Evolutionary conservation across 2,329 filamentous ascomycete genomes (phyloP), one percentile per base, ranked within the genome.

Genomic region (Mycogone perniciosa): DNA sequence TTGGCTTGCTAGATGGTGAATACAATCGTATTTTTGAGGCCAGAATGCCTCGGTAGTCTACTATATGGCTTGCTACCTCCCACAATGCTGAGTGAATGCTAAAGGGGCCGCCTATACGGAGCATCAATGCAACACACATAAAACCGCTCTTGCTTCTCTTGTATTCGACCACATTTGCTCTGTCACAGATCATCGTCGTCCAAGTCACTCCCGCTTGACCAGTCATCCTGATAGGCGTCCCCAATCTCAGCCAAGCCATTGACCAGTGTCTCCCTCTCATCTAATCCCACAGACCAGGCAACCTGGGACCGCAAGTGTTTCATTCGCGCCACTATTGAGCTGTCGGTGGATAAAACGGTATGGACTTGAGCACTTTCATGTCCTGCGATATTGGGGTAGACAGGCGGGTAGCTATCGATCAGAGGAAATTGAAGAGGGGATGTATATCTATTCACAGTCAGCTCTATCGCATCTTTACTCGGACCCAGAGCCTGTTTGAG

Each of bases 211-310:
- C 84, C 89, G 61, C 86, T 89, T 9, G 82, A 84, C 88, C 89
- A 96, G 1, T 89, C 89, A 54, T 93, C 88, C 59, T 89, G 84
- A 65, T 96, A 97, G 53, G 88, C 88, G 62, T 96, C 91, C 1
- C 86, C 85, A 60, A 97, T 84, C 53, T 88, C 85, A 27, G 86
- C 83, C 37, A 99, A 74, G 9, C 86, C 84, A 62, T 95, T 93
- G 42, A 82, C 81, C n/a, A 97, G 74, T 2, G 76, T 75, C 68
- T 99, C 93, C 39, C 92, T 79, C 62, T 97, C 91, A 53, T 95
- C 89, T 3, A 92, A 60, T 0, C 76, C 74, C 11, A 91, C 75
- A 8, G 80, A 76, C 54, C 84, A 79, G 11, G 79, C 71, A 9
- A 86, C 82, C 9, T 86, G 75, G 26, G 76, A 71, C 57, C 87